Conservation (phyloP, 805 yeast species). For the Ogataea siamensis region DNA sequence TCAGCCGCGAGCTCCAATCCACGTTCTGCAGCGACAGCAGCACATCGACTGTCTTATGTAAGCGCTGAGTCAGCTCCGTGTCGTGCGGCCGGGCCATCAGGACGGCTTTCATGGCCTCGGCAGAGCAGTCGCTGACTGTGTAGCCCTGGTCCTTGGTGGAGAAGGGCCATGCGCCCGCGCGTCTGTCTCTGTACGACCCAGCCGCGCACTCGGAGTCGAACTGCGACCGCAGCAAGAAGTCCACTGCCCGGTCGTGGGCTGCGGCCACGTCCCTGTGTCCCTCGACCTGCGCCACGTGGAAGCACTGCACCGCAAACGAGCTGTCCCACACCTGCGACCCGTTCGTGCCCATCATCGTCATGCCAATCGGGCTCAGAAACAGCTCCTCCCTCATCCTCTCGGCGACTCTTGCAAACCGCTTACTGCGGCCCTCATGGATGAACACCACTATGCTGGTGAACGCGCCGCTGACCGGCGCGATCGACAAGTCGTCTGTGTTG, state of each 20-base stretch:
- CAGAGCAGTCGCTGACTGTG: slow-evolving; percentile 95
- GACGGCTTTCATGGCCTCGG: slow-evolving; percentile 91
- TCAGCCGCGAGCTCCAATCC: slow-evolving; percentile 36
- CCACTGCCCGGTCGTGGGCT: slow-evolving; percentile 61
- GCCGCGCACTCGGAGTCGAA: slow-evolving; percentile 75
- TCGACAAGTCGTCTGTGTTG: slow-evolving; percentile 79
- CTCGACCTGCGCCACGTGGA: slow-evolving; percentile 75
- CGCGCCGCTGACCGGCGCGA: slow-evolving; percentile 93
- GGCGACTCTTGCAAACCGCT: slow-evolving; percentile 51
- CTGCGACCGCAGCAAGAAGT: slow-evolving; percentile 77
- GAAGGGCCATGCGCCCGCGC: slow-evolving; percentile 95
- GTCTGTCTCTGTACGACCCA: slow-evolving; percentile 77
- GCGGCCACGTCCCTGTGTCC: slow-evolving; percentile 63
- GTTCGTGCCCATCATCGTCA: slow-evolving; percentile 94
- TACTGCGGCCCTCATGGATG: slow-evolving; percentile 68
- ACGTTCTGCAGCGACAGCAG: slow-evolving; percentile 74
- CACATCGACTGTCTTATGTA: slow-evolving; percentile 73
- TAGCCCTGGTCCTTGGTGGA: slow-evolving; percentile 96
- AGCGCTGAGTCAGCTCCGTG: slow-evolving; percentile 46
- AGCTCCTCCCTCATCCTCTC: slow-evolving; percentile 70
- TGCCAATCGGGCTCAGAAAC: slow-evolving; percentile 86
- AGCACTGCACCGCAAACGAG: slow-evolving; percentile 85
- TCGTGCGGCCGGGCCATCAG: slow-evolving; percentile 80
- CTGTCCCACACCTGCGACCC: slow-evolving; percentile 98
- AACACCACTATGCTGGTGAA: slow-evolving; percentile 73